Percentiles rank a stretch among this genome's conserved stretches.
Evolutionary conservation across 2,329 filamentous ascomycete genomes (phyloP).

Genomic region (Ceratocystis destructans): DNA sequence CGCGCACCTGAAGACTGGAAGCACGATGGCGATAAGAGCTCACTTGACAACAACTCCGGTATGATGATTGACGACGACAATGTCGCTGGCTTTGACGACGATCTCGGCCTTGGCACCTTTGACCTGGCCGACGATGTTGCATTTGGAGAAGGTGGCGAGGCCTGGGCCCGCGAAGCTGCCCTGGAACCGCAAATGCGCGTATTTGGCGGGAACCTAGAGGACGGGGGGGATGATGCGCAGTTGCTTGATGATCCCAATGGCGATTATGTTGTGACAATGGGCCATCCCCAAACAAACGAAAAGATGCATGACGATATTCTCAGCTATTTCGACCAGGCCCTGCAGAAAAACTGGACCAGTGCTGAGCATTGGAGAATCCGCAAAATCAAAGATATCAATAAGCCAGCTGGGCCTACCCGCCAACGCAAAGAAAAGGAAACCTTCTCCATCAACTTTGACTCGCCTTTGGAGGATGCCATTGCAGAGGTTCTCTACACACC

Average conservation of each 20-base stretch:
- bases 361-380: constrained; percentile 98
- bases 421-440: constrained; percentile 89
- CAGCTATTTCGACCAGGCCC: constrained; percentile 92
- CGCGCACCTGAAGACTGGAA: constrained; percentile 80
- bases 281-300: constrained; percentile 43
- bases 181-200: constrained; percentile 75
- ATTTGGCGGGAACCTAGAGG: constrained; percentile 48
- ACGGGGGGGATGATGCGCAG: constrained; percentile 32
- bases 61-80: constrained; percentile 79
- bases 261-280: constrained; percentile 69
- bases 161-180: constrained; percentile 83
- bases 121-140: constrained; percentile 64
- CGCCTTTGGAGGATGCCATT: constrained; percentile 55
- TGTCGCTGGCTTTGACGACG: constrained; percentile 58
- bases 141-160: constrained; percentile 92
- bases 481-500: constrained; percentile 70
- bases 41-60: constrained; percentile 54
- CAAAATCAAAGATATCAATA: constrained; percentile 69
- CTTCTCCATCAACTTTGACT: constrained; percentile 83
- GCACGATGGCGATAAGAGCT: constrained; percentile 38
- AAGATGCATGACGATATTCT: constrained; percentile 81
- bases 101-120: constrained; percentile 57
- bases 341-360: constrained; percentile 94
- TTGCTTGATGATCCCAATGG: constrained; percentile 45
- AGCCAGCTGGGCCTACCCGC: constrained; percentile 45